These are phyloP conservation scores for Exidia glandulosa DNA, from an alignment of 768 basidiomycete genomes.

Conservation along the genomic window DNA sequence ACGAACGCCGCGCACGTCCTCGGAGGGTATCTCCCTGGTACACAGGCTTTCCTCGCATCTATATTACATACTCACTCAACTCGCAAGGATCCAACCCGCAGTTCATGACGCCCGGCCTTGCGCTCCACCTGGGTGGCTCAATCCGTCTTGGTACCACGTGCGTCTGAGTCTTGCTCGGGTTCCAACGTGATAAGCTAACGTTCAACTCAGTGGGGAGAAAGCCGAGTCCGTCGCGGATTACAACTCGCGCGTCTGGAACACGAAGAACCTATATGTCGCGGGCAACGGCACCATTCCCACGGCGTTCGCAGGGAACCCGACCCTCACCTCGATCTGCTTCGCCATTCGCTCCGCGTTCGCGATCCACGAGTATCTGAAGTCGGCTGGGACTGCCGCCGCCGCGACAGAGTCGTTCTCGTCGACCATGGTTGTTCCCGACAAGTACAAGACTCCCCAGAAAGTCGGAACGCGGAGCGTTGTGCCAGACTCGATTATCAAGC, in stretches of 20 bases:
- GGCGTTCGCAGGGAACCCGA: slow-evolving; percentile 16
- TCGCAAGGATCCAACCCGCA: slow-evolving; percentile 14
- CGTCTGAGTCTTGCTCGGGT: too few relatives aligned
- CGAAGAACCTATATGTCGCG: slow-evolving; percentile 22
- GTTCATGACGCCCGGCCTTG: slow-evolving; percentile 20
- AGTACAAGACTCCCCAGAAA: too few relatives aligned
- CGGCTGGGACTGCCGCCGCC: too few relatives aligned
- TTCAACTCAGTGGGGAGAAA: slow-evolving; percentile 4
- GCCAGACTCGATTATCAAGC: too few relatives aligned
- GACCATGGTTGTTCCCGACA: too few relatives aligned
- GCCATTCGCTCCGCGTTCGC: neutral
- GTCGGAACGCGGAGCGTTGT: too few relatives aligned
- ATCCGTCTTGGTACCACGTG: neutral
- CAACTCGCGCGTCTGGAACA: slow-evolving; percentile 13
- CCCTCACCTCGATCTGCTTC: slow-evolving; percentile 5
- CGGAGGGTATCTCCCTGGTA: slow-evolving; percentile 23
- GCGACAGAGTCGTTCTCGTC: too few relatives aligned
- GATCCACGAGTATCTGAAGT: too few relatives aligned
- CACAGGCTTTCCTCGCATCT: too few relatives aligned
- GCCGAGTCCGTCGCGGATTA: slow-evolving; percentile 16
- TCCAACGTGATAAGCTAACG: neutral
- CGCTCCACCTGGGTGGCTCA: slow-evolving; percentile 12
- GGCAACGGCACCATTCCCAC: slow-evolving; percentile 18
- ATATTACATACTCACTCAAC: neutral
- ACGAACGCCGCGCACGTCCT: slow-evolving; percentile 18